These are phyloP conservation scores for Aspergillus flavus DNA, from an alignment of 2,329 filamentous ascomycete genomes.

Conservation along the genomic window DNA sequence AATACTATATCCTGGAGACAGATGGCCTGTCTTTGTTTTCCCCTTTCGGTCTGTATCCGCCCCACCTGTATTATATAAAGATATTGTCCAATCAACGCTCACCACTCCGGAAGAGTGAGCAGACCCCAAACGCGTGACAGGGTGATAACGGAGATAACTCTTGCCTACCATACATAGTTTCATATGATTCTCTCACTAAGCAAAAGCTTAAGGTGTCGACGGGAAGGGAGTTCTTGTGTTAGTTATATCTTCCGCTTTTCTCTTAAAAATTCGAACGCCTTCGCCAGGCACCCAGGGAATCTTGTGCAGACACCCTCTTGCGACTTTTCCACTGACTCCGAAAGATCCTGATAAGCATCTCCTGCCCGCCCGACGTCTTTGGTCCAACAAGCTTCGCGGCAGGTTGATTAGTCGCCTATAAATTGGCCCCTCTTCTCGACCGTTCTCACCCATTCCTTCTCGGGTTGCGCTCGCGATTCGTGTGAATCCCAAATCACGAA, in stretches of 20 bases:
- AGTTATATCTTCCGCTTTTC: neutral
- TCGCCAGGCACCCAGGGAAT: neutral
- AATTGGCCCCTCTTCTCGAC: constrained; percentile 4
- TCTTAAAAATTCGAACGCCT: neutral
- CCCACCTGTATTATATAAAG: neutral
- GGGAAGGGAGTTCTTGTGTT: neutral
- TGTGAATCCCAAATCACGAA: neutral
- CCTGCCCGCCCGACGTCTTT: neutral
- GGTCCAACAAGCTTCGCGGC: constrained; percentile 5
- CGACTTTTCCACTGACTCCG: neutral
- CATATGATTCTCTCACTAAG: constrained; percentile 6
- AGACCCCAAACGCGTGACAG: neutral
- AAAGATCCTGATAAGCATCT: neutral
- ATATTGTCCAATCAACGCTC: neutral
- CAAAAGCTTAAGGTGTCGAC: neutral
- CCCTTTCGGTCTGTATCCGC: neutral
- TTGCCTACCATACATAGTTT: neutral
- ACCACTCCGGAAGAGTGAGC: neutral
- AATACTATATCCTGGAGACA: no score
- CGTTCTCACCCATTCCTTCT: neutral
- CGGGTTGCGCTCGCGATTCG: neutral
- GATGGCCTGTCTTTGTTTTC: neutral
- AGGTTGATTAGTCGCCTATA: constrained; percentile 1
- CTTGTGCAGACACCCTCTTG: neutral
- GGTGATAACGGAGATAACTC: constrained; percentile 25